Evolutionary conservation across 2,329 filamentous ascomycete genomes (phyloP), one percentile per base, ranked within the genome.

Genomic region (Fusarium coicis): DNA sequence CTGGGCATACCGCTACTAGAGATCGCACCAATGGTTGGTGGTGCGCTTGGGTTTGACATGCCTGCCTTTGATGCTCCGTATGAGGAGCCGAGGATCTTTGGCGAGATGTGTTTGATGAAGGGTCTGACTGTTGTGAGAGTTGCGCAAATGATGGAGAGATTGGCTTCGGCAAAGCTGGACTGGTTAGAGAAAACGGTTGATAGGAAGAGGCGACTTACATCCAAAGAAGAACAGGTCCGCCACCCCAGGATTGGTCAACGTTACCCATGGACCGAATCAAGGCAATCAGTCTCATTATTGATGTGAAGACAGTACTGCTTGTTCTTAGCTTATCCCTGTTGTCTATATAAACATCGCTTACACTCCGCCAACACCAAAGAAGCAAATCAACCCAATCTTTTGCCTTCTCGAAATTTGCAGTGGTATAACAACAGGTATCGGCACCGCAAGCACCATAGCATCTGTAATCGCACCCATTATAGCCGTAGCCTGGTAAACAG

Each of bases 91-190:
- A 70, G 59, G 11, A 74, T 62, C 21, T 37, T 56, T 23, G 71
- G 70, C 2, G 49, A 70, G 15, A 74, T 43, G n/a, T 73, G 70
- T 14, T 60, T 70, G 32, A 74, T 19, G 16, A 74, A 74, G 3
- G 55, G 71, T 4, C 70, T 67, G n/a, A 74, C 28, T 1, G 70
- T 74, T 8, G 71, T 61, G 1, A 74, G 56, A 6, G 61, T 59
- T 5, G 58, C 71, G 19, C 70, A 73, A 7, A 74, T 73, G 8
- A 66, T 66, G 6, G 71, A 73, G 14, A 74, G 70, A 7, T 74
- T 73, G 12, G 66, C 58, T 26, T 74, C 66, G 4, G 63, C 70
- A 19, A 74, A 63, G 15, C 71, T 74, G 10, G 7, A 30, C 4
- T 39, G 1, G 4, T 56, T 5, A 60, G 28, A 26, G 46, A 10